A percentile compares a stretch with the other conserved stretches of the same genome.
phyloP scores from a whole-genome alignment of 2,329 filamentous ascomycete genomes.

The Hymenoscyphus infarciens region DNA sequence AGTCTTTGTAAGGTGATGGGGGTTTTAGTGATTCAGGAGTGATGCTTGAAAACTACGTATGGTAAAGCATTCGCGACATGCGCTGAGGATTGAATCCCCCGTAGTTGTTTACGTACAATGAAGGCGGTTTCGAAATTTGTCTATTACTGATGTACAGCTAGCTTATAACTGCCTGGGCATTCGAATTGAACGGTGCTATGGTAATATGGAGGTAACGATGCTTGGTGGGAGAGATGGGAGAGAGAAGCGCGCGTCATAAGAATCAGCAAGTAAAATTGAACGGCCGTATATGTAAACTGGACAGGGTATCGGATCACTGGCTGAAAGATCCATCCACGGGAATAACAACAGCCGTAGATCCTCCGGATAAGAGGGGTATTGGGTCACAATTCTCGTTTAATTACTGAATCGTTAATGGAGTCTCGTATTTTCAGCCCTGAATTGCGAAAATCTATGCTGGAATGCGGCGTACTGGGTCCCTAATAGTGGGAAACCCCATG shows the following conservation, averaged over 20 bases:
- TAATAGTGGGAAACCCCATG: neutral
- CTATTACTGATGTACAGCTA: neutral
- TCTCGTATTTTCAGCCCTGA: neutral
- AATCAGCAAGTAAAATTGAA: neutral
- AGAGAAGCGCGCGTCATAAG: neutral
- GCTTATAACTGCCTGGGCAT: neutral
- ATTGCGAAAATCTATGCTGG: neutral
- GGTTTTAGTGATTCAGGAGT: neutral
- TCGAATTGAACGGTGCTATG: no score
- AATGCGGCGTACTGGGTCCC: neutral
- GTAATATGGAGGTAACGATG: neutral
- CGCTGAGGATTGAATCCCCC: no score
- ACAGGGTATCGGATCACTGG: neutral
- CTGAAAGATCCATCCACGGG: neutral
- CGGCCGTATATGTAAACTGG: no score
- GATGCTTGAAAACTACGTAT: no score
- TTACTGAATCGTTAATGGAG: neutral
- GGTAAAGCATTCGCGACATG: no score
- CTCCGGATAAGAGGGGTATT: neutral
- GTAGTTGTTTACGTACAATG: neutral
- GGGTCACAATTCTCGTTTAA: neutral
- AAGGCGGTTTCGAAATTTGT: neutral
- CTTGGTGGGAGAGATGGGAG: neutral
- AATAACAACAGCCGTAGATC: neutral
- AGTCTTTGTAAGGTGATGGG: neutral